Evolutionary conservation across 257 asterid species (phyloP).

Genomic region (Petunia axillaris): DNA sequence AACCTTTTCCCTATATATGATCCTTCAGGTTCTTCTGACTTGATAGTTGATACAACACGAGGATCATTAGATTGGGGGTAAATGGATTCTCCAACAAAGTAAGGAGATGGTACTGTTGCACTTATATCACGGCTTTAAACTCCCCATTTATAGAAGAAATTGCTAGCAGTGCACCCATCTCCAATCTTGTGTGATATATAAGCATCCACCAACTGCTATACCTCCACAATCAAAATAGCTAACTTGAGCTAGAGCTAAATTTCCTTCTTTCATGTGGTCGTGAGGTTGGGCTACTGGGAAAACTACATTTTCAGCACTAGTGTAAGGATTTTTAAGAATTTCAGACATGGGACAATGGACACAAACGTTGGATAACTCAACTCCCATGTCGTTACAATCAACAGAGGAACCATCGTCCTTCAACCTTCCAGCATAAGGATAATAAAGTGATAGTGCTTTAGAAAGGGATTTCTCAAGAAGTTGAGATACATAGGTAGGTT

Average conservation of each 20-base stretch:
- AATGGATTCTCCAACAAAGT: background rate
- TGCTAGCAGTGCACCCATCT: background rate
- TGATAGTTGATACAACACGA: background rate
- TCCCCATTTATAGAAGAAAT: slow-evolving; percentile 13
- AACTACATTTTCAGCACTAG: background rate
- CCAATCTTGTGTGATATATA: slow-evolving; percentile 2
- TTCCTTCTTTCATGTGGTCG: too few relatives aligned
- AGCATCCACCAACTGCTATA: background rate
- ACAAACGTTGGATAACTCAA: too few relatives aligned
- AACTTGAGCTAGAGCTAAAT: background rate
- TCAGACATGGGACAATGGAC: too few relatives aligned
- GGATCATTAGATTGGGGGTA: background rate
- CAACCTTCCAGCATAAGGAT: slow-evolving; percentile 22
- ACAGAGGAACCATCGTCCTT: background rate
- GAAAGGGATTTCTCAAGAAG: too few relatives aligned
- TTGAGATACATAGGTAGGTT: background rate
- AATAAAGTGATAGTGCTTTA: background rate
- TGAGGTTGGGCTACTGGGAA: background rate
- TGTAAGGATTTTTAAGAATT: too few relatives aligned
- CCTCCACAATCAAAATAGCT: slow-evolving; percentile 25
- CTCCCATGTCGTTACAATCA: slow-evolving; percentile 24
- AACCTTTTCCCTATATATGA: background rate
- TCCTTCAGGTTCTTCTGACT: too few relatives aligned
- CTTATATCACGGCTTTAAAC: background rate
- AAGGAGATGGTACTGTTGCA: background rate